Conservation (phyloP, 2,329 filamentous ascomycete species). For the Colletotrichum noveboracense region DNA sequence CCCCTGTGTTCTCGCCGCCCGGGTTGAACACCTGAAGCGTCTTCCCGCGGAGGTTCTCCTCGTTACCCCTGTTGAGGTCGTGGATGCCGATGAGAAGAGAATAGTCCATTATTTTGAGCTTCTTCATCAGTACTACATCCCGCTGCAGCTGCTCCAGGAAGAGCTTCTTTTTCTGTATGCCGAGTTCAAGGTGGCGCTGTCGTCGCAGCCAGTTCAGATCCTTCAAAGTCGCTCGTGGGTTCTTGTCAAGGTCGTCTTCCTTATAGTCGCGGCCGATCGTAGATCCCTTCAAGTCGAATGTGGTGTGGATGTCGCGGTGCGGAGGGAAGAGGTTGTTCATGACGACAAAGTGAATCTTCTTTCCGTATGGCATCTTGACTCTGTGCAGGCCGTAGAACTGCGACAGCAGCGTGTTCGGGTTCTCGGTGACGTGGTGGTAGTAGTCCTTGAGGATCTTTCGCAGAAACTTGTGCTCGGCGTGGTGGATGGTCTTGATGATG, state of each 20-base stretch:
- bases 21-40: constrained; percentile 95
- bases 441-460: constrained; percentile 88
- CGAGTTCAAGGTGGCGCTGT: constrained; percentile 85
- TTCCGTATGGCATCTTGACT: constrained; percentile 97
- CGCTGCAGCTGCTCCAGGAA: constrained; percentile 89
- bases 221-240: constrained; percentile 92
- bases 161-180: constrained; percentile 83
- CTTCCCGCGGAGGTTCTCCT: constrained; percentile 89
- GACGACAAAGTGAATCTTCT: constrained; percentile 98
- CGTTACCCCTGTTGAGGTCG: constrained; percentile 87
- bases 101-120: constrained; percentile 97
- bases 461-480: constrained; percentile 88
- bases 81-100: constrained; percentile 94
- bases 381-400: constrained; percentile 98
- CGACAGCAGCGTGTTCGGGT: constrained; percentile 95
- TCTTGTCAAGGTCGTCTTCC: constrained; percentile 86
- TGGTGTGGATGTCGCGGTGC: constrained; percentile 95
- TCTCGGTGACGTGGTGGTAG: constrained; percentile 88
- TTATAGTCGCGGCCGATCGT: constrained; percentile 91
- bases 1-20: constrained; percentile 68
- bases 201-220: constrained; percentile 95
- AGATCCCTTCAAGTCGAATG: constrained; percentile 96
- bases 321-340: constrained; percentile 99
- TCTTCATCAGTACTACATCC: constrained; percentile 87
- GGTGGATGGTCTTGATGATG: constrained; percentile 99